Conservation (phyloP, 108 stramenopile species). For the Cyclotella cryptica region DNA sequence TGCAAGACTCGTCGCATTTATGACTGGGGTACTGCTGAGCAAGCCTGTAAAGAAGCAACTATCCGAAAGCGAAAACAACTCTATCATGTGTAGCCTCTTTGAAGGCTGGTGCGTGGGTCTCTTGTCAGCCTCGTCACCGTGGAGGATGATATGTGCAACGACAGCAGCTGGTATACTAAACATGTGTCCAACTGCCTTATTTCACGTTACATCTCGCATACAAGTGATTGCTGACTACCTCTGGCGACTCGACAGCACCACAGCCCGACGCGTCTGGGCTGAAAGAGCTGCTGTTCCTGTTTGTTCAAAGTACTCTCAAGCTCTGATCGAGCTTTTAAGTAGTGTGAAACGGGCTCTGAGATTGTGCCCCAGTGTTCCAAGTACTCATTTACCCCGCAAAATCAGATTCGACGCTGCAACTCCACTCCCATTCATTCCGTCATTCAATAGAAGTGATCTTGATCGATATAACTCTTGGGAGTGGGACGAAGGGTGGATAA, state of each 20-base stretch:
- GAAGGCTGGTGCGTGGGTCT: constrained; percentile 87
- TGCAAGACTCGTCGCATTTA: constrained; percentile 72
- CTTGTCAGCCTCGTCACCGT: constrained; percentile 81
- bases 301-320: constrained; percentile 83
- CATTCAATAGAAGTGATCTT: constrained; percentile 7
- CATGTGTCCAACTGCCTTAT: constrained; percentile 56
- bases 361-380: neutral
- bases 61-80: constrained; percentile 46
- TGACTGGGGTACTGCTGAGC: constrained; percentile 77
- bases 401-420: constrained; percentile 73
- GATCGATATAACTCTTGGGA: constrained; percentile 58
- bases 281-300: constrained; percentile 86
- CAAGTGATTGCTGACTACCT: constrained; percentile 63
- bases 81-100: constrained; percentile 59
- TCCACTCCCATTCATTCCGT: constrained; percentile 42
- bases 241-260: constrained; percentile 66
- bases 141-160: constrained; percentile 84
- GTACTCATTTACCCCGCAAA: constrained; percentile 30
- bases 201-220: constrained; percentile 39
- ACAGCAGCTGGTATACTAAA: constrained; percentile 78
- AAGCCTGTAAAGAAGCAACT: constrained; percentile 45
- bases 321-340: constrained; percentile 77
- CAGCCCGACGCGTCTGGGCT: constrained; percentile 78
- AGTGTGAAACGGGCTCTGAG: constrained; percentile 56
- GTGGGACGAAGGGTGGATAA: constrained; percentile 73